phyloP scores from a whole-genome alignment of 257 asterid species.

The Eucommia ulmoides region DNA sequence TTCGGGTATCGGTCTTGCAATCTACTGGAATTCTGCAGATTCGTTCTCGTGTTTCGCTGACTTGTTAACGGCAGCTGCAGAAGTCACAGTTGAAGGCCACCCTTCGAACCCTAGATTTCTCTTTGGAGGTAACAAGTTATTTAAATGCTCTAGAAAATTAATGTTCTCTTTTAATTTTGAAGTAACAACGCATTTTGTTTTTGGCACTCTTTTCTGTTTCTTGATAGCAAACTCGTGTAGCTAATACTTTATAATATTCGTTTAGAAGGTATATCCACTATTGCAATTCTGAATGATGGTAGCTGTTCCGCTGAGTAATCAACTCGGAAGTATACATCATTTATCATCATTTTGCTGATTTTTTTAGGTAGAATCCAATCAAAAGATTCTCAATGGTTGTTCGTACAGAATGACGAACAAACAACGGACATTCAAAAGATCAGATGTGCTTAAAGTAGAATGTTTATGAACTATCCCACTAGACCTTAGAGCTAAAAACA shows the following conservation, averaged over 20 bases:
- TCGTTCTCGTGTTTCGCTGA: constrained; percentile 22
- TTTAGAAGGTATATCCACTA: background rate
- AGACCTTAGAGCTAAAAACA: background rate
- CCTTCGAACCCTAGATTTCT: constrained; percentile 23
- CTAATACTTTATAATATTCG: background rate
- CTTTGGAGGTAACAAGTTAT: constrained; percentile 36
- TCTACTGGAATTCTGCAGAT: constrained; percentile 17
- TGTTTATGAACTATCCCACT: background rate
- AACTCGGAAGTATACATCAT: background rate
- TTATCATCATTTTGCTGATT: background rate
- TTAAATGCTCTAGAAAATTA: too few species aligned
- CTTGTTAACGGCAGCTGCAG: constrained; percentile 9
- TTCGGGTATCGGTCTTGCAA: constrained; percentile 38
- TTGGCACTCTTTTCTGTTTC: background rate
- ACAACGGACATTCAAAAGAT: background rate
- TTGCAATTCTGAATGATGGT: background rate
- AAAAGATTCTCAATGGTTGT: background rate
- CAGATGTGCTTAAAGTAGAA: background rate
- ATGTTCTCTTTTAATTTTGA: background rate
- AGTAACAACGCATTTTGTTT: background rate
- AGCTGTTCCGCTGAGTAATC: background rate
- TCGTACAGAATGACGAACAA: background rate
- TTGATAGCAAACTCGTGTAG: constrained; percentile 2
- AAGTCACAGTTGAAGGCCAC: constrained; percentile 11
- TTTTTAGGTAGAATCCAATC: background rate